Conservation (phyloP, 768 basidiomycete species). For the Leccinellum albellum region DNA sequence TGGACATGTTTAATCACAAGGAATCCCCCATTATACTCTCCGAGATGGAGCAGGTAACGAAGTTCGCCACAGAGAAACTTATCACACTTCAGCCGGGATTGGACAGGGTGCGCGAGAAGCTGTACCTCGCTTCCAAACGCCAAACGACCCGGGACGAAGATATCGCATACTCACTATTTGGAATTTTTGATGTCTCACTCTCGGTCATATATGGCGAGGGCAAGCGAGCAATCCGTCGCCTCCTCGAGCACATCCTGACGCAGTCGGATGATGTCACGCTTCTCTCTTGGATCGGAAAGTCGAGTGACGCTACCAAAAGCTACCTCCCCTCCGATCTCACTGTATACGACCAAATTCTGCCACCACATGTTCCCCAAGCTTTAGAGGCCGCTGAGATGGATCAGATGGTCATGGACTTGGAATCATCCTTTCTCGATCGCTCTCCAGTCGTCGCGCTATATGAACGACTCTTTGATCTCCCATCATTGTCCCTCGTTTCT, state of each 20-base stretch:
- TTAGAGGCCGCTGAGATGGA: background rate
- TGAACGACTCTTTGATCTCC: background rate
- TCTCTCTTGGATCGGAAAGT: background rate
- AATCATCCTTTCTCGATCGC: background rate
- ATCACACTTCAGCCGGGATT: background rate
- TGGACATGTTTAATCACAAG: background rate
- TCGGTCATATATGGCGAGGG: background rate
- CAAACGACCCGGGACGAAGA: background rate
- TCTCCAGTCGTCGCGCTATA: background rate
- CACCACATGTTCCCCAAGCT: background rate
- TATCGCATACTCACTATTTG: background rate
- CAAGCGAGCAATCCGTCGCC: background rate
- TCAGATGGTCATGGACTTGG: background rate
- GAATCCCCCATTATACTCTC: background rate
- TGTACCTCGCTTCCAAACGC: background rate
- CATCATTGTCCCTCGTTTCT: background rate
- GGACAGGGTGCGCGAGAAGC: background rate
- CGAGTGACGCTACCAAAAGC: background rate
- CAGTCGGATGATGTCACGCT: background rate
- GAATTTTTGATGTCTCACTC: background rate
- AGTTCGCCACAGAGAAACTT: background rate
- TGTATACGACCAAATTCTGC: background rate
- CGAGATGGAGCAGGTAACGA: background rate
- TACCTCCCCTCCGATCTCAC: background rate
- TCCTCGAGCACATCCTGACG: background rate